A percentile compares a stretch with the other conserved stretches of the same genome.
These are phyloP conservation scores for Fusarium bactridioides DNA, from an alignment of 2,329 filamentous ascomycete species.

Conservation along the genomic window DNA sequence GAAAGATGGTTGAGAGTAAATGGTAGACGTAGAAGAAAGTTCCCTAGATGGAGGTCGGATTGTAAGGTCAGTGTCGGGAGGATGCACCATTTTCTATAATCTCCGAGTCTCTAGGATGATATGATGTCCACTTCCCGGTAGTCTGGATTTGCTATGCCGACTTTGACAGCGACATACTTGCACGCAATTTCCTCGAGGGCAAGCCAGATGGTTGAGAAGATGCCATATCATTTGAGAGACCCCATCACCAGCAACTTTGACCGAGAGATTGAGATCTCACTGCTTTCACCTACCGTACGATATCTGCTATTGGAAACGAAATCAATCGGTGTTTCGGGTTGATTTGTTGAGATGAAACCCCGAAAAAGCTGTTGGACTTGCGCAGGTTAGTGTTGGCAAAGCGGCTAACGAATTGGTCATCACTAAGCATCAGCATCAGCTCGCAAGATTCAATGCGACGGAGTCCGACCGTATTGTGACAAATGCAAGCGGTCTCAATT, in stretches of 20 bases:
- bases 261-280: background rate
- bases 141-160: constrained; percentile 38
- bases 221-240: constrained; percentile 17
- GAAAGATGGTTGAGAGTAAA: constrained; percentile 33
- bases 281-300: background rate
- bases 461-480: constrained; percentile 7
- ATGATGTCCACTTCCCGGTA: constrained; percentile 21
- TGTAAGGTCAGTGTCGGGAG: background rate
- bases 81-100: background rate
- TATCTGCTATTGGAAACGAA: too few species aligned
- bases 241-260: constrained; percentile 11
- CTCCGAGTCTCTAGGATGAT: too few species aligned
- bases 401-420: background rate
- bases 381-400: constrained; percentile 6
- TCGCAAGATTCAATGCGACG: constrained; percentile 35
- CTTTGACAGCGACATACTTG: constrained; percentile 46
- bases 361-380: constrained; percentile 34
- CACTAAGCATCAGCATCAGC: constrained; percentile 7
- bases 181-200: constrained; percentile 35
- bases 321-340: background rate
- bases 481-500: constrained; percentile 9
- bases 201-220: constrained; percentile 47
- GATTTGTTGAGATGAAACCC: background rate
- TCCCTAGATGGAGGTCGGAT: constrained; percentile 46
- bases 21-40: constrained; percentile 43